A percentile compares a stretch with the other conserved stretches of the same genome.
phyloP scores from a whole-genome alignment of 2,329 filamentous ascomycete species.

The Fusarium secorum region DNA sequence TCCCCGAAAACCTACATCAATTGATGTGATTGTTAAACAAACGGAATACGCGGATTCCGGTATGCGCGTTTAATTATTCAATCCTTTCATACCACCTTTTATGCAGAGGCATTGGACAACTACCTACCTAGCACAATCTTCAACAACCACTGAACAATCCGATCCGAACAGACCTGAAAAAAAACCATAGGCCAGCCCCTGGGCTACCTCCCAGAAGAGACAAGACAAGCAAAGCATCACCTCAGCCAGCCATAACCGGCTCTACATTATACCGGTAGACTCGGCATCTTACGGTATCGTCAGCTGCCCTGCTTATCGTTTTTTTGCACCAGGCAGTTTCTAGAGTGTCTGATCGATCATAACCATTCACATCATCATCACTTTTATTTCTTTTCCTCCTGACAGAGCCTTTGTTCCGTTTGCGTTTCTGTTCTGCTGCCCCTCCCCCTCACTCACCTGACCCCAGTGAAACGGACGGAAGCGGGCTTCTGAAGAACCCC shows the following conservation, averaged over 20 bases:
- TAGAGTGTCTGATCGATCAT: neutral
- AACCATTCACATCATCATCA: neutral
- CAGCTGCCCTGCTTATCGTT: slow-evolving; percentile 18
- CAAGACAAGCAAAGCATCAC: neutral
- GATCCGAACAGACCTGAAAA: neutral
- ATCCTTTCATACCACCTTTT: neutral
- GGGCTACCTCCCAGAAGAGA: slow-evolving; percentile 12
- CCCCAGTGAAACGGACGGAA: slow-evolving; percentile 4
- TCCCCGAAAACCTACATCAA: neutral
- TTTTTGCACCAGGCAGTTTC: neutral
- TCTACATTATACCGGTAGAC: slow-evolving; percentile 23
- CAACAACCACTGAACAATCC: neutral
- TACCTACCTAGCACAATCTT: neutral
- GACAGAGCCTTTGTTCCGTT: neutral
- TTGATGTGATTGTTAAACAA: neutral
- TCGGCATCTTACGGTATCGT: slow-evolving; percentile 23
- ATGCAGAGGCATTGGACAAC: slow-evolving; percentile 6
- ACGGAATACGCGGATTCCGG: slow-evolving; percentile 12
- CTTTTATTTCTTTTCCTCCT: neutral
- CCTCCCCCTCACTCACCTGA: slow-evolving; percentile 37
- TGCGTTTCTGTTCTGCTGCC: slow-evolving; percentile 6
- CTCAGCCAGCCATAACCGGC: slow-evolving; percentile 4
- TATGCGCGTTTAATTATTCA: slow-evolving; percentile 6
- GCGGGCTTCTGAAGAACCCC: slow-evolving; percentile 18
- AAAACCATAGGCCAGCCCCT: neutral